Conservation (phyloP, 2,329 filamentous ascomycete species). For the Talaromyces sp. region DNA sequence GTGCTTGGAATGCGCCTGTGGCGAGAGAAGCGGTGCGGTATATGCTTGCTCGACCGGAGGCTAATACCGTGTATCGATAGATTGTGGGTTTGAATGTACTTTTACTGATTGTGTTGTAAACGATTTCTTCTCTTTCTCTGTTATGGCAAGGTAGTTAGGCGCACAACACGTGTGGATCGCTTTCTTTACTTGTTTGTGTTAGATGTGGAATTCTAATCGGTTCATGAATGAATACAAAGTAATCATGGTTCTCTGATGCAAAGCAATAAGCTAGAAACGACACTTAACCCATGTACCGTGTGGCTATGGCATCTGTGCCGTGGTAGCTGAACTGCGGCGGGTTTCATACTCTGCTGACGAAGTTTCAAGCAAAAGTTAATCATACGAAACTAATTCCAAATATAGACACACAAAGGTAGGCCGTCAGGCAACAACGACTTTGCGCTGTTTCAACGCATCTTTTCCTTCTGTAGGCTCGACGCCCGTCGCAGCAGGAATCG, state of each 20-base stretch:
- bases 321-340: neutral
- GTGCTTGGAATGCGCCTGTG: conserved; percentile 61
- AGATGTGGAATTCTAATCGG: neutral
- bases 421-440: neutral
- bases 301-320: neutral
- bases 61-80: conserved; percentile 19
- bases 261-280: neutral
- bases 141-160: conserved; percentile 10
- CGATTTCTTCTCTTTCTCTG: neutral
- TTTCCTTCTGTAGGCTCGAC: neutral
- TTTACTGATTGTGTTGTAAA: conserved; percentile 4
- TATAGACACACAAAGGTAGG: neutral
- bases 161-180: neutral
- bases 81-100: neutral
- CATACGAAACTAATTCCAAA: neutral
- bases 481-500: conserved; percentile 3
- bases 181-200: neutral
- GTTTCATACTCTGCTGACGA: neutral
- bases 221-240: neutral
- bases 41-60: conserved; percentile 53
- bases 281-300: neutral
- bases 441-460: conserved; percentile 15
- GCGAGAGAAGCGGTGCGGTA: conserved; percentile 62
- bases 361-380: neutral
- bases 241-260: neutral